A percentile compares a stretch with the other conserved stretches of the same genome.
phyloP scores from a whole-genome alignment of 106 monocot species.

The Platanthera zijinensis region DNA sequence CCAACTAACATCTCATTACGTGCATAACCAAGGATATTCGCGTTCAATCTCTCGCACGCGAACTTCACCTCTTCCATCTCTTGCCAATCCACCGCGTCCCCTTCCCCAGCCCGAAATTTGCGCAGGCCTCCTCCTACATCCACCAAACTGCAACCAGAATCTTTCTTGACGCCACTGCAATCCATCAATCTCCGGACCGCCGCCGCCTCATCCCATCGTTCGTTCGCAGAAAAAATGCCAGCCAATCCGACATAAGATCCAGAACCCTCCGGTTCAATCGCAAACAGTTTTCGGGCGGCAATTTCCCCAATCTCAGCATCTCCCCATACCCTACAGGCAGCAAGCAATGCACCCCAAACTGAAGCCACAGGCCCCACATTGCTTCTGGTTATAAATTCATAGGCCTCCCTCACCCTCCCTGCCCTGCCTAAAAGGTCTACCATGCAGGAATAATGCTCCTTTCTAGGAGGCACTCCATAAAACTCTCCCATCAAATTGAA shows the following conservation, averaged over 20 bases:
- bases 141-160: conserved; percentile 35
- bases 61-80: conserved; percentile 10
- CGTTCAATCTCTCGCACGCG: conserved; percentile 15
- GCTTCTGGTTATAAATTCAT: conserved; percentile 13
- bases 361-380: conserved; percentile 8
- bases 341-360: conserved; percentile 34
- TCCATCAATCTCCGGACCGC: conserved; percentile 25
- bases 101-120: conserved; percentile 26
- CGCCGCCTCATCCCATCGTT: conserved; percentile 19
- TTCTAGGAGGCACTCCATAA: conserved; percentile 8
- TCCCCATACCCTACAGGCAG: conserved; percentile 23
- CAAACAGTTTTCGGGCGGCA: conserved; percentile 25
- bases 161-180: conserved; percentile 12
- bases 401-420: conserved; percentile 24
- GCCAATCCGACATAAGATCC: conserved; percentile 22
- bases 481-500: conserved; percentile 23
- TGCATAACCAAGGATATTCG: conserved; percentile 8
- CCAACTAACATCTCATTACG: not conserved
- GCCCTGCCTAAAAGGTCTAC: conserved; percentile 38
- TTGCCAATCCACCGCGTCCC: not conserved
- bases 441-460: conserved; percentile 36
- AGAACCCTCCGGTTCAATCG: conserved; percentile 26
- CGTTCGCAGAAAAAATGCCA: conserved; percentile 10
- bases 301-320: conserved; percentile 23
- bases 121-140: conserved; percentile 13